Base-by-base conservation (phyloP, 1,139 yeast species). In the Protomyces arabidopsidicola region DNA sequence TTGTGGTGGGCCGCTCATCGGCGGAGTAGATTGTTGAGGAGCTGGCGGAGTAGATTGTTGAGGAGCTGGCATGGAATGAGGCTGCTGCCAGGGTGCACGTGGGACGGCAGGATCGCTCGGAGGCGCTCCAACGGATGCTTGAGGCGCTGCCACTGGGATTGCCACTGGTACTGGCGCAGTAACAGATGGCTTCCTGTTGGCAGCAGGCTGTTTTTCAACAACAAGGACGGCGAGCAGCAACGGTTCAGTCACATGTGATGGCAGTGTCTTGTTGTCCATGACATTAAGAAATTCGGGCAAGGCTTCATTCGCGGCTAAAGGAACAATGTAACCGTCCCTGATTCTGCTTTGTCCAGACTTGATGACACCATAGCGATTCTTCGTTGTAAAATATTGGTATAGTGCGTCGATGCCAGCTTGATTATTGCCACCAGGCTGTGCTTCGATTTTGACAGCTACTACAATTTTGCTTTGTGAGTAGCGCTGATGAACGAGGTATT, bases 241-340 rank as follows among this genome's bases (percentile, higher is more conserved):
- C 27, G 70, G 72, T 55, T 70, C 72, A n/a, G 67, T 68, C 14
- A 67, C 52, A 2, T 24, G 45, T 4, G 53, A 27, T 3, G 69
- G 65, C 38, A 68, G 66, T 52, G 58, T 38, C 18, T 35, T 52
- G 56, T 51, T 51, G 45, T 42, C 48, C 48, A 42, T 42, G 14
- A 42, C 24, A 6, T 68, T 68, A n/a, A 67, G 70, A 65, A 69
- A 70, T n/a, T 63, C 68, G 5, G 79, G 78, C 22, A 71, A 55
- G 2, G 70, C 67, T 18, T 71, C 73, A 14, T 65, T 64, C 3
- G 71, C 64, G 8, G 70, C 67, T 24, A 83, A 68, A 1, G 88
- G 80, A 39, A 86, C 72, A 55, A 88, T 68, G 72, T 87, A 88
- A 1, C 85, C 79, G 72, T 87, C 95, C 71, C 86, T 87, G 39